phyloP scores from a whole-genome alignment of 352 stramenopile species.

The Phytophthora brassicae region DNA sequence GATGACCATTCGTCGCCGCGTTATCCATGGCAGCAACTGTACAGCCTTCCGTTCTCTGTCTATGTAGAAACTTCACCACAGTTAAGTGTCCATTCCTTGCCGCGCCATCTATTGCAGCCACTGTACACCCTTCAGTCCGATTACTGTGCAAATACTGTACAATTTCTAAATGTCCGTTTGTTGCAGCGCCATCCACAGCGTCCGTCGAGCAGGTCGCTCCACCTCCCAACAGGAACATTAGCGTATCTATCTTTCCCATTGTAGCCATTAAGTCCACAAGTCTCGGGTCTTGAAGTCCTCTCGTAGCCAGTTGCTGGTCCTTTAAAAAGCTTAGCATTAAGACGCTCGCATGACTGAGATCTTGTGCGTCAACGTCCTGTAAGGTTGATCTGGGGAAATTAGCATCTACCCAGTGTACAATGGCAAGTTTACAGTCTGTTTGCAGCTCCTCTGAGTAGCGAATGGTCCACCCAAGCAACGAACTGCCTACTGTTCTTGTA shows the following conservation, averaged over 20 bases:
- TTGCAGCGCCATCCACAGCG: conserved; percentile 40
- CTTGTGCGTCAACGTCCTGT: conserved; percentile 24
- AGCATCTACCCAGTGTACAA: conserved; percentile 31
- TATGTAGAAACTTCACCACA: conserved; percentile 37
- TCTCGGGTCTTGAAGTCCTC: conserved; percentile 27
- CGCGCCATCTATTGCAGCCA: conserved; percentile 42
- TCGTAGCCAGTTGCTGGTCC: conserved; percentile 8
- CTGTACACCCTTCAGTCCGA: conserved; percentile 33
- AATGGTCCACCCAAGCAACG: conserved; percentile 29
- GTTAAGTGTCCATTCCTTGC: conserved; percentile 37
- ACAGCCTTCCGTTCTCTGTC: conserved; percentile 25
- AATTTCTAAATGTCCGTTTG: conserved; percentile 39
- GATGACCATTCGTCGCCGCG: conserved; percentile 27
- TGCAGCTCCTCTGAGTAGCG: conserved; percentile 23
- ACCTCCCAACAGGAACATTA: conserved; percentile 23
- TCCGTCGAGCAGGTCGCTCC: conserved; percentile 16
- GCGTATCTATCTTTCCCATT: conserved; percentile 24
- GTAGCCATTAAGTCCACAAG: conserved; percentile 29
- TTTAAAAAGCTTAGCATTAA: conserved; percentile 21
- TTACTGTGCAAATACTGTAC: conserved; percentile 34
- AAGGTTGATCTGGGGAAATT: conserved; percentile 18
- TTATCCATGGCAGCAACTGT: conserved; percentile 33
- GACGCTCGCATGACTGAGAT: conserved; percentile 32
- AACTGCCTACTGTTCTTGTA: conserved; percentile 15
- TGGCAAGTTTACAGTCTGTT: conserved; percentile 21